These are phyloP conservation scores for Fusarium proliferatum DNA, from an alignment of 2,329 filamentous ascomycete genomes.

Conservation along the genomic window DNA sequence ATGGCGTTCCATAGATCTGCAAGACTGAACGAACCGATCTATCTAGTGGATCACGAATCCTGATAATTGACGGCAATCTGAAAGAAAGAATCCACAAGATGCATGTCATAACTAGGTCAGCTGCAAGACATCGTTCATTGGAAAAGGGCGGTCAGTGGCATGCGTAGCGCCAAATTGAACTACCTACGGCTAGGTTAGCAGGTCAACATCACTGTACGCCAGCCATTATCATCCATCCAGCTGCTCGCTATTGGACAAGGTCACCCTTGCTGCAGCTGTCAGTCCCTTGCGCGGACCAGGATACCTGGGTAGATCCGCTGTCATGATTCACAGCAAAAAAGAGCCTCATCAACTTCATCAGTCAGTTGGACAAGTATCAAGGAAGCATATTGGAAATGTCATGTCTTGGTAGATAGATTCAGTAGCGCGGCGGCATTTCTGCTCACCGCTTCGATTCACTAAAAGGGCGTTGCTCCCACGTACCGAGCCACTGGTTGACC, in stretches of 20 bases:
- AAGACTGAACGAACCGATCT: neutral
- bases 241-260: conserved; percentile 21
- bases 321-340: conserved; percentile 27
- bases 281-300: conserved; percentile 20
- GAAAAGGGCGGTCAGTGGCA: conserved; percentile 9
- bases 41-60: neutral
- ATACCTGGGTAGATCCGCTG: conserved; percentile 44
- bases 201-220: conserved; percentile 2
- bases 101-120: neutral
- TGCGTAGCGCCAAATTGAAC: neutral
- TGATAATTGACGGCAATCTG: neutral
- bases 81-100: neutral
- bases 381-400: neutral
- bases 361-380: neutral
- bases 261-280: conserved; percentile 35
- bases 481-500: conserved; percentile 35
- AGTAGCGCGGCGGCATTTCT: neutral
- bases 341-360: conserved; percentile 35
- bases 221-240: neutral
- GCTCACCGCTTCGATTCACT: conserved; percentile 14
- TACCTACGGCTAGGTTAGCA: neutral
- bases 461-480: conserved; percentile 14
- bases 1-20: conserved; percentile 9
- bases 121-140: neutral
- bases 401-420: neutral